Evolutionary conservation across 2,329 filamentous ascomycete species (phyloP), one percentile per base, ranked within the genome.

Genomic region (Fusarium ambrosium): DNA sequence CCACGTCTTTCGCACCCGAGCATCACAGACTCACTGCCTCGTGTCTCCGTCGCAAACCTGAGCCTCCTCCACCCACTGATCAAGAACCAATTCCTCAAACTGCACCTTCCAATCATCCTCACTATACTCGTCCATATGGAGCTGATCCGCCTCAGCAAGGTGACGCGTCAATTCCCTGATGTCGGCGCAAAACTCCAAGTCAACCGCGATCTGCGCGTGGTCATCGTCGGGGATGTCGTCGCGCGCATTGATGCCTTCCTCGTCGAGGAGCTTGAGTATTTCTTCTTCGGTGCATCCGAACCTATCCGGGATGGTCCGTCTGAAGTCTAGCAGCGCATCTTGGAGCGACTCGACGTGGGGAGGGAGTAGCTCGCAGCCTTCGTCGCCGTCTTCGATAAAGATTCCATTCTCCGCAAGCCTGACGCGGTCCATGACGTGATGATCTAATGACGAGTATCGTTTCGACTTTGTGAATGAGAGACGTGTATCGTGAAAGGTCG

Each of bases 281-380:
- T 36, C 22, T 6, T 59, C 55, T 13, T 67, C 59, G 16, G 51
- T 62, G 27, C 69, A 48, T 16, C 48, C 36, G 29, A 71, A 66
- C 24, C 64, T 62, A 13, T 73, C 70, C 5, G 61, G 55, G n/a
- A 75, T 65, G 6, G 68, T 73, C 39, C 65, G 62, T 39, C 68
- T 61, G 32, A 75, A 75, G 41, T 75, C 72, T 36, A 75, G 24
- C 8, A 75, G 29, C n/a, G 67, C 68, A 10, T 48, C 51, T 41
- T 70, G 65, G 18, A 73, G 63, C 16, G 66, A 62, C 24, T 53
- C 51, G 11, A 75, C 69, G 22, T 75, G 72, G 10, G 66, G 60
- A 22, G 72, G 70, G 4, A 66, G 66, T 14, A 43, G 36, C 39
- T 59, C 55, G 63, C 56, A 48, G 48, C 67, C 45, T 70, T 56